phyloP scores from a whole-genome alignment of 495 filamentous ascomycete species.

The Aspergillus wentii region DNA sequence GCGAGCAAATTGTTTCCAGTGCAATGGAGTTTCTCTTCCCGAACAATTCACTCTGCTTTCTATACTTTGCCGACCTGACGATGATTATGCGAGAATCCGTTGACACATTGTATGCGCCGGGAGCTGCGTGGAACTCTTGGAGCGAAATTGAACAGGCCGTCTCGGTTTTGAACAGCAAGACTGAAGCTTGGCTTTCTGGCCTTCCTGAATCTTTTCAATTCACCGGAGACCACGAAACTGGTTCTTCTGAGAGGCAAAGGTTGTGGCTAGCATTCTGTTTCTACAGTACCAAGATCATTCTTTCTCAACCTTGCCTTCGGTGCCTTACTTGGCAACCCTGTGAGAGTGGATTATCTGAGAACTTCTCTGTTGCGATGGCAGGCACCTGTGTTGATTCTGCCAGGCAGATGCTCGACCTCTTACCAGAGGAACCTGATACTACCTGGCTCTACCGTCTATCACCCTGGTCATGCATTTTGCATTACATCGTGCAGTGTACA shows the following conservation, averaged over 20 bases:
- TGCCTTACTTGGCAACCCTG: slow-evolving; percentile 32
- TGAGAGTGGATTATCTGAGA: slow-evolving; percentile 15
- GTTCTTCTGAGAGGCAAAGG: slow-evolving; percentile 17
- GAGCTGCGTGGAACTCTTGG: slow-evolving; percentile 43
- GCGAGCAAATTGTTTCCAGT: slow-evolving; percentile 14
- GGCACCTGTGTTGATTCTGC: slow-evolving; percentile 45
- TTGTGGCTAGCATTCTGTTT: slow-evolving; percentile 43
- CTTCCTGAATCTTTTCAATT: slow-evolving; percentile 45
- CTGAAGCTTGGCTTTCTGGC: slow-evolving; percentile 44
- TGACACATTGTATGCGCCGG: slow-evolving; percentile 49
- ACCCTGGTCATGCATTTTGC: slow-evolving; percentile 57
- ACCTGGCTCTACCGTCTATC: slow-evolving; percentile 37
- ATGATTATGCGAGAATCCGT: slow-evolving; percentile 45
- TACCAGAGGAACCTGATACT: slow-evolving; percentile 32
- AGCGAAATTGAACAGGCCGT: slow-evolving; percentile 48
- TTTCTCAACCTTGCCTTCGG: slow-evolving; percentile 54
- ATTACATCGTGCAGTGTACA: slow-evolving; percentile 53
- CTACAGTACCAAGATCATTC: slow-evolving; percentile 49
- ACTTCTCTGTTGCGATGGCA: slow-evolving; percentile 44
- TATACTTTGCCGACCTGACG: slow-evolving; percentile 33
- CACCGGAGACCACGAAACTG: slow-evolving; percentile 12
- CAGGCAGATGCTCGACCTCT: slow-evolving; percentile 39
- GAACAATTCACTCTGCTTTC: slow-evolving; percentile 39
- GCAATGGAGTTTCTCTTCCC: slow-evolving; percentile 18
- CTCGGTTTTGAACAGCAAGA: slow-evolving; percentile 32